These are phyloP conservation scores for Thyridium curvatum DNA, from an alignment of 2,329 filamentous ascomycete genomes.

Conservation along the genomic window DNA sequence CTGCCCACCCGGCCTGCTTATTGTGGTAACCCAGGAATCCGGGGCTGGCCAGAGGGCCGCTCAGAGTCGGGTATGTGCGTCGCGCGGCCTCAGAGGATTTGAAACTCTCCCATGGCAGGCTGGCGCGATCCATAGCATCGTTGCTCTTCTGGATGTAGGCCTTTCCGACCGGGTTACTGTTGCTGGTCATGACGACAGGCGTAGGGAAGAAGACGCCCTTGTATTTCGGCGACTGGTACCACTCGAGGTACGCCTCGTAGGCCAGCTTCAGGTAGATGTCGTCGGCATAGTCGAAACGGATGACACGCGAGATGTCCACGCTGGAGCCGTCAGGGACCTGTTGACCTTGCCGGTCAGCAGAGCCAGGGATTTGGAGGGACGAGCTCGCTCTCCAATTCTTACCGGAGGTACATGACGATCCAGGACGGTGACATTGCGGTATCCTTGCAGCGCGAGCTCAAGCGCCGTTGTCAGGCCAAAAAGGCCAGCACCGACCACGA, in stretches of 20 bases:
- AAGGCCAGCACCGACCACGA: conserved; percentile 22
- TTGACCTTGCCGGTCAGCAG: no score
- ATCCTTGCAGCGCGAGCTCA: conserved; percentile 16
- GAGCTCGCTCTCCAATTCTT: no score
- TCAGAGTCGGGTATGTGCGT: conserved; percentile 6
- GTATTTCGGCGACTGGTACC: neutral
- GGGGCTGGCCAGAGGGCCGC: conserved; percentile 9
- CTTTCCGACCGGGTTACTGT: neutral
- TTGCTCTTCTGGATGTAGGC: neutral
- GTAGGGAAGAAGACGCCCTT: neutral
- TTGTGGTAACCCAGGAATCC: conserved; percentile 12
- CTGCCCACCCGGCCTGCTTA: conserved; percentile 15
- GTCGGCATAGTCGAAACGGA: conserved; percentile 56
- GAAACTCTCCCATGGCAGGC: neutral
- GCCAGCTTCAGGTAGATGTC: conserved; percentile 56
- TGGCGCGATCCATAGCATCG: neutral
- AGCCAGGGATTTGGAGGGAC: no score
- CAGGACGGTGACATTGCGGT: conserved; percentile 27
- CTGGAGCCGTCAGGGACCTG: conserved; percentile 24
- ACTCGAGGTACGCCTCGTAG: neutral
- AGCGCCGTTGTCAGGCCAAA: conserved; percentile 22
- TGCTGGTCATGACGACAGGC: neutral
- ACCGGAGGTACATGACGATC: conserved; percentile 27
- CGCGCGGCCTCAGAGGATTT: neutral
- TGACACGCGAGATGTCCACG: conserved; percentile 33